These are phyloP conservation scores for Diversispora epigaea DNA, from an alignment of 192 early-diverging fungal genomes.

Conservation along the genomic window DNA sequence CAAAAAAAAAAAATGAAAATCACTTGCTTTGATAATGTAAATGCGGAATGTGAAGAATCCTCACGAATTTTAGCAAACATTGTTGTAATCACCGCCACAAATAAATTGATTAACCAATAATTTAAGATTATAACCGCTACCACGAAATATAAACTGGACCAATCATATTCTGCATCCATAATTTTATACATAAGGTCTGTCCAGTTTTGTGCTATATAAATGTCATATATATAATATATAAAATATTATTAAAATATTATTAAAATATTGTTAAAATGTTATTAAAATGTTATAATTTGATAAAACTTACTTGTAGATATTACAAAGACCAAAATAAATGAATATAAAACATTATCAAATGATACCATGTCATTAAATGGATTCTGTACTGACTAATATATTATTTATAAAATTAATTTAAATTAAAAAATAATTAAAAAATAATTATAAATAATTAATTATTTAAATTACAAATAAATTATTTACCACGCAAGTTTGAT, in stretches of 20 bases:
- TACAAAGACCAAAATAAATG: conserved; percentile 58
- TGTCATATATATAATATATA: no score
- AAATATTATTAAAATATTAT: background rate
- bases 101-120: conserved; percentile 64
- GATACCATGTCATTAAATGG: conserved; percentile 44
- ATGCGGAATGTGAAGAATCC: conserved; percentile 56
- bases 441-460: background rate
- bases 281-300: background rate
- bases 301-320: conserved; percentile 48
- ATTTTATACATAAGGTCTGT: conserved; percentile 60
- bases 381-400: conserved; percentile 41
- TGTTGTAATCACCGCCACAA: conserved; percentile 65
- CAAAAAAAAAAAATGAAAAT: background rate
- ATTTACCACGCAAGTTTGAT: conserved; percentile 48
- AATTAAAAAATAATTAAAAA: no score
- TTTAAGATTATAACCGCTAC: conserved; percentile 59
- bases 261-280: background rate
- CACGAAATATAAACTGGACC: conserved; percentile 56
- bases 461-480: background rate
- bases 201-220: conserved; percentile 59
- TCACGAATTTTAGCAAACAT: conserved; percentile 69
- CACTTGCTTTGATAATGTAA: conserved; percentile 48
- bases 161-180: conserved; percentile 57
- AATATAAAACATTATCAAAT: conserved; percentile 55
- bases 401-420: background rate